These are phyloP conservation scores for Claviceps cyperi DNA, from an alignment of 2,329 filamentous ascomycete species.

Conservation along the genomic window DNA sequence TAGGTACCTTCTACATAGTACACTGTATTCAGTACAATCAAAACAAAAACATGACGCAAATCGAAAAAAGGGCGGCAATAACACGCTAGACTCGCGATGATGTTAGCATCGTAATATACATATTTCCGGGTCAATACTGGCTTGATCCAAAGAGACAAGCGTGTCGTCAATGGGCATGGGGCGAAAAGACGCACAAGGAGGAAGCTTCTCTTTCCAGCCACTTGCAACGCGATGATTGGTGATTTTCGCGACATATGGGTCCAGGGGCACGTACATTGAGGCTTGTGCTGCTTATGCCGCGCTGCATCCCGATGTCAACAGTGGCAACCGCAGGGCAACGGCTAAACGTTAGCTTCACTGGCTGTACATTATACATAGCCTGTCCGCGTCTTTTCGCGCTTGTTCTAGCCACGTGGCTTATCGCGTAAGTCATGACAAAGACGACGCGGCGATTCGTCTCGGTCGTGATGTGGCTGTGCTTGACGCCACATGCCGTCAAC, in stretches of 20 bases:
- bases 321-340: constrained; percentile 43
- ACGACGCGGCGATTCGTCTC: constrained; percentile 5
- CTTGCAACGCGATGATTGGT: constrained; percentile 11
- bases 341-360: constrained; percentile 23
- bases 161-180: constrained; percentile 2
- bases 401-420: constrained; percentile 15
- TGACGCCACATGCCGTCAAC: neutral
- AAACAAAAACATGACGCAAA: no score
- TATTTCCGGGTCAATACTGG: neutral
- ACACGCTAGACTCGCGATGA: neutral
- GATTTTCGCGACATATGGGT: constrained; percentile 4
- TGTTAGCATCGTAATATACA: neutral
- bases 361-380: no score
- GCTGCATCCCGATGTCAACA: constrained; percentile 27
- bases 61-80: no score
- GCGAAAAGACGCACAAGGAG: neutral
- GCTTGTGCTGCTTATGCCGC: neutral
- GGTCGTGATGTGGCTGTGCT: neutral
- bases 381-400: constrained; percentile 4
- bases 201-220: constrained; percentile 5
- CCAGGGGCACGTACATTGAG: constrained; percentile 9
- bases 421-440: constrained; percentile 9
- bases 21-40: no score
- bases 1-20: no score
- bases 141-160: neutral